Evolutionary conservation across 306 rosid genomes (phyloP).

Genomic region (Phaseolus lunatus): DNA sequence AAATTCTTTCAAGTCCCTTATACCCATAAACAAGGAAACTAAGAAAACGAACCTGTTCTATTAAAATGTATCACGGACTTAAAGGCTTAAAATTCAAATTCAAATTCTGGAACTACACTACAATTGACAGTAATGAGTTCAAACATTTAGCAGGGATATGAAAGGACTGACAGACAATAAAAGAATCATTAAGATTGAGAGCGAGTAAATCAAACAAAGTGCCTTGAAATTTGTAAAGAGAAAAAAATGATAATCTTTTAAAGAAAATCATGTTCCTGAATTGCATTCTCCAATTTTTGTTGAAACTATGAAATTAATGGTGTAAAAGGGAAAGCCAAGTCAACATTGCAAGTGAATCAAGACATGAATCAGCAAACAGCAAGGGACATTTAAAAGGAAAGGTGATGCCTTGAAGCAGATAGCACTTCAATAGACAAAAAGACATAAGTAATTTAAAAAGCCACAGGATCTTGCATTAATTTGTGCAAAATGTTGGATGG

Average conservation of each 20-base stretch:
- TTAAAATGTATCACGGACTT: background rate
- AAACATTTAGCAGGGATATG: background rate
- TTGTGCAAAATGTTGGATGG: background rate
- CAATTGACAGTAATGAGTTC: background rate
- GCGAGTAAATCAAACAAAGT: background rate
- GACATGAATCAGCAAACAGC: slow-evolving; percentile 14
- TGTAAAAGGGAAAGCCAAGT: background rate
- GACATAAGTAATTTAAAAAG: background rate
- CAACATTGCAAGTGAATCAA: background rate
- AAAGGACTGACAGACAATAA: background rate
- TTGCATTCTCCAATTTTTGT: background rate
- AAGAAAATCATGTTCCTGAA: slow-evolving; percentile 20
- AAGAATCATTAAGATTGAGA: background rate
- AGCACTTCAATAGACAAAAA: background rate
- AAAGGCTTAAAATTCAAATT: background rate
- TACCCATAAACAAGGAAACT: background rate
- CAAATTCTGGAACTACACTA: background rate
- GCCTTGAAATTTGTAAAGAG: background rate
- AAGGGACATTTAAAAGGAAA: background rate
- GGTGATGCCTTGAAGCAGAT: background rate
- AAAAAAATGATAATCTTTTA: slow-evolving; percentile 10
- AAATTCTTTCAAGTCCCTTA: background rate
- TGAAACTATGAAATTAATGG: background rate
- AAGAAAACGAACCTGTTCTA: background rate
- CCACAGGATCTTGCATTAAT: background rate